Evolutionary conservation across 768 basidiomycete species (phyloP).

Genomic region (Kwoniella newhampshirensis): DNA sequence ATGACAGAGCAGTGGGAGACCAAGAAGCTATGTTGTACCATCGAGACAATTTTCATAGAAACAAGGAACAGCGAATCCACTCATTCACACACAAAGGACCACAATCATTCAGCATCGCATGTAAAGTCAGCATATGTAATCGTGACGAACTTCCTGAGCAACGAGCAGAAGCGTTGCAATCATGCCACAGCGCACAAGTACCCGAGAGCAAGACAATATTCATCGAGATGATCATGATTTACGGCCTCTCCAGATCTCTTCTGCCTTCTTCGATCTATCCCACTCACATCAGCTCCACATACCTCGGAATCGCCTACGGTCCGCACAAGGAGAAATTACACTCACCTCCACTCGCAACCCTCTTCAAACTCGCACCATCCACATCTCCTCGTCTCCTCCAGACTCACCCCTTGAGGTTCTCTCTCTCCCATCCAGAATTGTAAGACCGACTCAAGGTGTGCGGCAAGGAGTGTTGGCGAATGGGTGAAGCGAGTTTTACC

Average conservation of each 20-base stretch:
- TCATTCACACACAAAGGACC: too few relatives aligned
- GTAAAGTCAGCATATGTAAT: too few relatives aligned
- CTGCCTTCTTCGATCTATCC: constrained; percentile 14
- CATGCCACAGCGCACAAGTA: too few relatives aligned
- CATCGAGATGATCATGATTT: too few relatives aligned
- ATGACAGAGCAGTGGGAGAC: too few relatives aligned
- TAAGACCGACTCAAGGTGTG: constrained; percentile 61
- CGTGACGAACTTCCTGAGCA: too few relatives aligned
- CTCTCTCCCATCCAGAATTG: constrained; percentile 76
- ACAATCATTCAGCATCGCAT: too few relatives aligned
- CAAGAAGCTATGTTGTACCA: too few relatives aligned
- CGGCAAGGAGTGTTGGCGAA: constrained; percentile 60
- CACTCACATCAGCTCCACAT: not conserved
- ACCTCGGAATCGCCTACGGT: not conserved
- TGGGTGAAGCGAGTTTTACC: constrained; percentile 65
- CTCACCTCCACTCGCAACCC: constrained; percentile 75
- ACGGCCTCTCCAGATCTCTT: constrained; percentile 17
- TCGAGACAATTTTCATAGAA: too few relatives aligned
- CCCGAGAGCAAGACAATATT: too few relatives aligned
- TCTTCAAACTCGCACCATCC: constrained; percentile 72
- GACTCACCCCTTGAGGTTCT: constrained; percentile 67
- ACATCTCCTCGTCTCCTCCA: constrained; percentile 66
- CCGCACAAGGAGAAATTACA: not conserved
- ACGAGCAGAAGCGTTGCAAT: too few relatives aligned
- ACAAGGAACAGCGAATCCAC: too few relatives aligned